These are phyloP conservation scores for Hypoxylon rubiginosum DNA, from an alignment of 2,329 filamentous ascomycete species.

Conservation along the genomic window DNA sequence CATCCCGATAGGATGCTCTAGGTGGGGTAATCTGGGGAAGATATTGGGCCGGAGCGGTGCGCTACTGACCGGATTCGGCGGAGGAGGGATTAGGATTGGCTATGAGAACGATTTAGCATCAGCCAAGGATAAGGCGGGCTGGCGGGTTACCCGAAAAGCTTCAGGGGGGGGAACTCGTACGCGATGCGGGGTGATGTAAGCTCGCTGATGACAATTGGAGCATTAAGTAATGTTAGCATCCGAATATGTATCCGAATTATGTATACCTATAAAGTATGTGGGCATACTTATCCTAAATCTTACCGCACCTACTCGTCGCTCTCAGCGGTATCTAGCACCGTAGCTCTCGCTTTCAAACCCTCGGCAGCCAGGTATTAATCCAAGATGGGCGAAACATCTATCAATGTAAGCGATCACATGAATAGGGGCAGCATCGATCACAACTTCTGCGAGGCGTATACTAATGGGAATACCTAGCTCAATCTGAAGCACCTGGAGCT, in stretches of 20 bases:
- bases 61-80: conserved; percentile 27
- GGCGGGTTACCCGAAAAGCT: conserved; percentile 20
- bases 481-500: conserved; percentile 67
- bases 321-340: too few relatives aligned
- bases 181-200: conserved; percentile 18
- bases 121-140: conserved; percentile 19
- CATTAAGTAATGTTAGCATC: background rate
- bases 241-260: too few relatives aligned
- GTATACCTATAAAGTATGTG: too few relatives aligned
- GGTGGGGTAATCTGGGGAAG: conserved; percentile 3
- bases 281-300: too few relatives aligned
- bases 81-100: conserved; percentile 17
- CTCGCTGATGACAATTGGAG: background rate
- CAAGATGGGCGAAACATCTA: conserved; percentile 30
- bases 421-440: background rate
- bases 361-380: background rate
- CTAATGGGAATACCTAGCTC: conserved; percentile 39
- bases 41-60: background rate
- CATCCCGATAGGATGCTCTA: background rate
- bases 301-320: too few relatives aligned
- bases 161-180: conserved; percentile 12
- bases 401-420: conserved; percentile 24
- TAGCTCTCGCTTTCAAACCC: too few relatives aligned
- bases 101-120: conserved; percentile 7
- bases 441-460: background rate